These are phyloP conservation scores for Aquilaria agallochum DNA, from an alignment of 441 rosid species.

Conservation along the genomic window DNA sequence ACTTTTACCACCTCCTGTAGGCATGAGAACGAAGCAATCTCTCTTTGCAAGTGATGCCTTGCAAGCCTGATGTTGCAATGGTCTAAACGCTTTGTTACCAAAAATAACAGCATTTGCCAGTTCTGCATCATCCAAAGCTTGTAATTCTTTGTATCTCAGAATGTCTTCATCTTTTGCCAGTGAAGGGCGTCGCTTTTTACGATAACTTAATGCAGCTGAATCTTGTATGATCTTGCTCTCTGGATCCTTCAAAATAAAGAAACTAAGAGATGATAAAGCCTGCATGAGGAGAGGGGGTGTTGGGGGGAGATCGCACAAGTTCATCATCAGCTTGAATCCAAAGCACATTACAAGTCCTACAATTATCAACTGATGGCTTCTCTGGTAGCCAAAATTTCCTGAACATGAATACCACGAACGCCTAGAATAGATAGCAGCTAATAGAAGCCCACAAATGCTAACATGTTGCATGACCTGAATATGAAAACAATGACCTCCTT, in stretches of 20 bases:
- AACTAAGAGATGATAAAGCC: slow-evolving; percentile 4
- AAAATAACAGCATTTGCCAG: slow-evolving; percentile 87
- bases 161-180: slow-evolving; percentile 27
- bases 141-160: slow-evolving; percentile 65
- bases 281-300: too few relatives aligned
- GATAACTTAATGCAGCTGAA: slow-evolving; percentile 33
- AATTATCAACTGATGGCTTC: too few relatives aligned
- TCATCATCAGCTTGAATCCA: too few relatives aligned
- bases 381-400: slow-evolving; percentile 5
- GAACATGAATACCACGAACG: too few relatives aligned
- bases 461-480: too few relatives aligned
- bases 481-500: slow-evolving; percentile 17
- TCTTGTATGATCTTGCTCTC: slow-evolving; percentile 34
- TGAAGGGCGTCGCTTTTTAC: slow-evolving; percentile 21
- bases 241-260: slow-evolving; percentile 43
- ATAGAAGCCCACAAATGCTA: too few relatives aligned
- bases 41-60: slow-evolving; percentile 57
- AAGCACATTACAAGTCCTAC: too few relatives aligned
- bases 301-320: too few relatives aligned
- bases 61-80: slow-evolving; percentile 90
- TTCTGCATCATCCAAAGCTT: slow-evolving; percentile 77
- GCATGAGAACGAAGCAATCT: slow-evolving; percentile 91
- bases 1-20: slow-evolving; percentile 97
- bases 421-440: too few relatives aligned
- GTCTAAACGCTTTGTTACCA: slow-evolving; percentile 69